A percentile compares a stretch with the other conserved stretches of the same genome.
Evolutionary conservation across 2,329 filamentous ascomycete species (phyloP).

Genomic region (Sporothrix phasma): DNA sequence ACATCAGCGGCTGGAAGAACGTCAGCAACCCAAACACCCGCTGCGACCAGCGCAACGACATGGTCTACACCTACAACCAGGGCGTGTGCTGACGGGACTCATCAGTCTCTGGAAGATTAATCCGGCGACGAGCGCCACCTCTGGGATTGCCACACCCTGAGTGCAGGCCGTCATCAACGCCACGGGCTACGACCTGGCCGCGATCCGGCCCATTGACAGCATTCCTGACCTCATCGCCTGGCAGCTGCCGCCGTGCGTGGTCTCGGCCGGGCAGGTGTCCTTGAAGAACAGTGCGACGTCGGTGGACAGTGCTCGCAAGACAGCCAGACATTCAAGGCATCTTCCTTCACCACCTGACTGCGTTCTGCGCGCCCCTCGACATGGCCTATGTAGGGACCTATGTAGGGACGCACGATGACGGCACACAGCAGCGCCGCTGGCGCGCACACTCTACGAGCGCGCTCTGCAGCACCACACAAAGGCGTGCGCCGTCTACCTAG

Average conservation of each 20-base stretch:
- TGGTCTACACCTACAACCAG: conserved; percentile 95
- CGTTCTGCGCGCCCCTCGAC: conserved; percentile 62
- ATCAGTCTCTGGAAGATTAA: conserved; percentile 72
- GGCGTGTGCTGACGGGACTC: conserved; percentile 78
- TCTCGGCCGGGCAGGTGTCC: conserved; percentile 65
- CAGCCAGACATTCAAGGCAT: conserved; percentile 86
- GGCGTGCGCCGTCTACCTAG: conserved; percentile 55
- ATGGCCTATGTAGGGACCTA: conserved; percentile 26
- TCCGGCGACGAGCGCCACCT: conserved; percentile 62
- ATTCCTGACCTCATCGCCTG: conserved; percentile 25
- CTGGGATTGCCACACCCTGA: conserved; percentile 66
- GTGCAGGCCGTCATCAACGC: conserved; percentile 65
- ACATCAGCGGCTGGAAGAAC: conserved; percentile 59
- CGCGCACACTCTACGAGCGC: background rate
- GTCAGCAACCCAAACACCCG: conserved; percentile 53
- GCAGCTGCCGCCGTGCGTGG: conserved; percentile 51
- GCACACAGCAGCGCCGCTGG: background rate
- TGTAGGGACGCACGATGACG: background rate
- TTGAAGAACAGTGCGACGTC: conserved; percentile 79
- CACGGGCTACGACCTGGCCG: conserved; percentile 60
- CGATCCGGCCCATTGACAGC: conserved; percentile 34
- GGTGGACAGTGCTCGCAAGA: conserved; percentile 68
- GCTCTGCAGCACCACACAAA: conserved; percentile 36
- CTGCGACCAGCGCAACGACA: conserved; percentile 74
- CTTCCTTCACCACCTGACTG: conserved; percentile 78